Base-by-base conservation (phyloP, 768 basidiomycete genomes). In the Boletus pseudo-olivaceus region DNA sequence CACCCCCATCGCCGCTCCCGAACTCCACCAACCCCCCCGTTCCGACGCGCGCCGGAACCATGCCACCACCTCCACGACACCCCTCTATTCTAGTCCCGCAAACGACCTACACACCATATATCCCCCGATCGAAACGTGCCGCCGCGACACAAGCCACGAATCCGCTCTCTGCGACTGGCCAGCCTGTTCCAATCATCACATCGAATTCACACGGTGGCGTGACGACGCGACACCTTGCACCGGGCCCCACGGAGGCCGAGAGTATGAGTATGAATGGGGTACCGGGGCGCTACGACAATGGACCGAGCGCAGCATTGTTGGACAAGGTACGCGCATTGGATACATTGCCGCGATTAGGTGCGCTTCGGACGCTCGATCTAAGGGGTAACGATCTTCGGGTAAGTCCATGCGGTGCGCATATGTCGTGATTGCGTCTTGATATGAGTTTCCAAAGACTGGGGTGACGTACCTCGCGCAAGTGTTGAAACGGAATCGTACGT, bases 401-500 rank as follows among this genome's bases (percentile, higher is more conserved):
- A 62, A 69, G 91, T 77, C 14, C 29, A 27, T 32, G n/a, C 38
- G 8, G 49, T 53, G 33, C 14, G 45, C 5, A 20, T 33, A 11
- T 30, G 15, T 49, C 8, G 37, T 47, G 6, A 17, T 34, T 15
- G 5, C 38, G 11, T 38, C 38, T 27, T 60, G 53, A 54, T 10
- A 8, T 17, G 37, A 30, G 23, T 5, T 32, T 39, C 41, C 12
- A 14, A 56, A 83, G 81, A 81, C 71, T 40, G 95, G 96, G 0
- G 87, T 98, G 34, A 83, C 82, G 0, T 98, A 97, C 65, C 82
- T 98, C 45, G 88, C 94, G 0, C 95, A 98, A 71, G 96, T 98
- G 0, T 76, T 98, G 58, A 98, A 98, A 67, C 86, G 96, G 35
- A 98, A 99, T 70, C 78, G 94, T 41, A 98, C 96, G 4, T 76